Evolutionary conservation across 2,329 filamentous ascomycete species (phyloP), one percentile per base, ranked within the genome.

Genomic region (Monilinia fructigena): DNA sequence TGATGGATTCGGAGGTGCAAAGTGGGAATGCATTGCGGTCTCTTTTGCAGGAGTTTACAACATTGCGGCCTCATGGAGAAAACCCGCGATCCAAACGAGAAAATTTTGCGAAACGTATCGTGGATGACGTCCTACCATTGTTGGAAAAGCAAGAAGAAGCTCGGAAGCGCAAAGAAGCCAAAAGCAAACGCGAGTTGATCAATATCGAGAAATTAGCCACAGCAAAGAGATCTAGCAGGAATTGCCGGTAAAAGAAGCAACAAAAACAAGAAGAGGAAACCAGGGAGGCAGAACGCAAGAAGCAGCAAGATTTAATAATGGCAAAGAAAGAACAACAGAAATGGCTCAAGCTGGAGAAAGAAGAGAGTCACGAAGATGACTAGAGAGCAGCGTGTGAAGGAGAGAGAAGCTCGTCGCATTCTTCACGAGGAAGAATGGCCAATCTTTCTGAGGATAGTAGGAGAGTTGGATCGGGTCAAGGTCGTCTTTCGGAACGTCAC

Each of bases 181-280:
- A 68, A 82, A 89, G 72, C 86, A 96, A 96, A 75, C 91, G 89
- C 69, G 94, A 98, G 74, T 78, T 96, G 28, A 81, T 92, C 63
- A 92, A 88, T 71, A 78, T 96, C 70, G 89, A 94, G 72, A 94
- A 95, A 76, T 85, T 98, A 79, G 92, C 92, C n/a, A 91, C 89
- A 66, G 94, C 95, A 4, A 99, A 99, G 79, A 84, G 95, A 69
- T 99, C 95, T 0, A 96, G 92, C 74, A 87, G 95, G 95, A 69
- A 86, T 99, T 71, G 93, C 94, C 23, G 85, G 85, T 70, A 96
- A 92, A 75, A 81, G 87, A 45, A 97, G 75, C 89, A 87, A 70
- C 90, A 93, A 74, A 89, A 86, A 72, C 82, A 89, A 68, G 88
- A 94, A 56, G 88, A 92, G 68, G 85, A 90, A 71, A 83, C 83